Base-by-base conservation (phyloP, 139 green algal genomes). In the Volvox africanus region DNA sequence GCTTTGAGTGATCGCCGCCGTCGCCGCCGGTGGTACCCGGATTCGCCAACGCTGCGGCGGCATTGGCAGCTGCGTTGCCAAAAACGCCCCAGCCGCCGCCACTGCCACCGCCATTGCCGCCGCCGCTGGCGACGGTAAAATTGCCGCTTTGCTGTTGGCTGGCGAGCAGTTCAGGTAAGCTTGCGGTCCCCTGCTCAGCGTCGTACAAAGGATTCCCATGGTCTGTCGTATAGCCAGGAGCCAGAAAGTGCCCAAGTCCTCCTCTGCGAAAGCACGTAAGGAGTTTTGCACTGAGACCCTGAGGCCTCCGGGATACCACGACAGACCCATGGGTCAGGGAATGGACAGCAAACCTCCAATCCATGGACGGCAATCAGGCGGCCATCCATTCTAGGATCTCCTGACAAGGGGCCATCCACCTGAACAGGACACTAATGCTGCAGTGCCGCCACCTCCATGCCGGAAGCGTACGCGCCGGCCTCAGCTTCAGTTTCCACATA, bases 161-260 rank as follows among this genome's bases (percentile, higher is more conserved):
- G 30, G 20, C 22, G n/a, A n/a, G 61, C 28, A 87, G 55, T 20
- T 73, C 28, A 28, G 36, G 13, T 61, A 86, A 76, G 17, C 32
- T 55, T 0, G 61, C 82, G 21, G 79, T 68, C 67, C 28, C 35
- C 21, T 88, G 83, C 62, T 88, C 67, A 36, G 65, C 22, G 67
- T 80, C 83, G 83, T 80, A 88, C 62, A 88, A 67, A 2, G 82
- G 82, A 71, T 88, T 88, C 62, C 30, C n/a, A 9, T 13, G n/a
- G 61, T 3, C 82, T 6, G n/a, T 69, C 19, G 33, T 61, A 36
- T 32, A 82, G 33, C 26, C 77, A 3, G 55, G 33, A 21, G 24
- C 26, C 32, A 61, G 32, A 2, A 75, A 14, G 11, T 55, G 44
- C 44, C 44, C 44, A 55, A 55, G 44, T 55, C 5, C 44, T 55